These are phyloP conservation scores for Fusarium sacchari DNA, from an alignment of 2,329 filamentous ascomycete species.

Conservation along the genomic window DNA sequence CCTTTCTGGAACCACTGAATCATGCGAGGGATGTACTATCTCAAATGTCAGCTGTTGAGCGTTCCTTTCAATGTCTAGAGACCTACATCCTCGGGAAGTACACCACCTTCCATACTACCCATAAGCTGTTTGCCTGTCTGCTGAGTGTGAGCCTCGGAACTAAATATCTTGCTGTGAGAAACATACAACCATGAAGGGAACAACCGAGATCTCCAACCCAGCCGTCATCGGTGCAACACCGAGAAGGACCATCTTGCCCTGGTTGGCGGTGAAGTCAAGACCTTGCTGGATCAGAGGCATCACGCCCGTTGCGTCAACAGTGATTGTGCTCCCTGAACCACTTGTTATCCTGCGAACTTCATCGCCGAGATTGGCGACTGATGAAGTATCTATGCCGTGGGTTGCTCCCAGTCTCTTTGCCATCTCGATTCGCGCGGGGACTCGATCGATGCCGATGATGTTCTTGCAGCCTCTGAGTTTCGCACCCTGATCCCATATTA, in stretches of 20 bases:
- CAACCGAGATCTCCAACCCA: not conserved
- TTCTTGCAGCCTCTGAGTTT: not conserved
- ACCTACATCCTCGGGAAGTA: not conserved
- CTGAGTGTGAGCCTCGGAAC: not conserved
- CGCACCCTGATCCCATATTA: not conserved
- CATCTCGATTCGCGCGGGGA: not conserved
- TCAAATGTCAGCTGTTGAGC: not conserved
- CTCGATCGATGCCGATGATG: not conserved
- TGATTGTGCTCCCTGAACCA: not conserved
- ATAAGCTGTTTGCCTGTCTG: not conserved
- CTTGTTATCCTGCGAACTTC: not conserved
- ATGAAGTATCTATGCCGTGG: not conserved
- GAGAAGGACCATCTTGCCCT: not conserved
- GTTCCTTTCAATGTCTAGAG: too few species aligned
- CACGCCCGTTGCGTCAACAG: not conserved
- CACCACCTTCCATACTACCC: not conserved
- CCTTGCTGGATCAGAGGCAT: not conserved
- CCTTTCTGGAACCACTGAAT: not conserved
- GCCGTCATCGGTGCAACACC: not conserved
- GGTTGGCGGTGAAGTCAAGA: not conserved
- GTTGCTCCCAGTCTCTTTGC: not conserved
- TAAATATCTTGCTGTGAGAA: too few species aligned
- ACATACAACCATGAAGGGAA: not conserved
- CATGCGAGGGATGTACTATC: not conserved
- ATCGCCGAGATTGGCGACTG: not conserved